Evolutionary conservation across 2,329 filamentous ascomycete genomes (phyloP).

Genomic region (Achaetomium macrosporum): DNA sequence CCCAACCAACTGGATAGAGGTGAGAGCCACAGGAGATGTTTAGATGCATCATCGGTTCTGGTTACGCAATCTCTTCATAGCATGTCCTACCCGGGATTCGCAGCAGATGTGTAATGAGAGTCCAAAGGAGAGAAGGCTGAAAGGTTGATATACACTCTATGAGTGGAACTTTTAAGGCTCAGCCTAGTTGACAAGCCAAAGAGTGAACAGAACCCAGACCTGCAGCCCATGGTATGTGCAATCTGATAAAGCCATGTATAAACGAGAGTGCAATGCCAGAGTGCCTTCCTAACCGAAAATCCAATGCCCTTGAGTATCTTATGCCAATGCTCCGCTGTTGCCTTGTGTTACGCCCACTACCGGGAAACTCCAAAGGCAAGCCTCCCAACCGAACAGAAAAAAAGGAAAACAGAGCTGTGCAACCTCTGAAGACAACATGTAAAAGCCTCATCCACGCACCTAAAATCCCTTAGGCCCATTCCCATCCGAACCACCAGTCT

Average conservation of each 20-base stretch:
- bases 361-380: background rate
- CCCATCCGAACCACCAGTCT: constrained; percentile 41
- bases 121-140: background rate
- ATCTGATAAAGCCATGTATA: constrained; percentile 7
- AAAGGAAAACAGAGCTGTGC: constrained; percentile 1
- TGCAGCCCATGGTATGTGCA: background rate
- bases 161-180: background rate
- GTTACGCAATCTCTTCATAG: too few relatives aligned
- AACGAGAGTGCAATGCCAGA: constrained; percentile 11
- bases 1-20: too few relatives aligned
- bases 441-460: background rate
- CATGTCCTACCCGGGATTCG: too few relatives aligned
- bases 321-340: constrained; percentile 3
- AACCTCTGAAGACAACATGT: background rate
- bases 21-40: too few relatives aligned
- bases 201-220: background rate
- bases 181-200: background rate
- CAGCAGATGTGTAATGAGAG: too few relatives aligned
- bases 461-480: constrained; percentile 33
- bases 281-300: background rate
- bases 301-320: background rate
- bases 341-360: constrained; percentile 2
- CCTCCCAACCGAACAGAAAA: background rate
- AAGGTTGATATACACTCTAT: constrained; percentile 3
- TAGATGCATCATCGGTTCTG: too few relatives aligned